Base-by-base conservation (phyloP, 2,329 filamentous ascomycete species). In the Ophiostoma ips region DNA sequence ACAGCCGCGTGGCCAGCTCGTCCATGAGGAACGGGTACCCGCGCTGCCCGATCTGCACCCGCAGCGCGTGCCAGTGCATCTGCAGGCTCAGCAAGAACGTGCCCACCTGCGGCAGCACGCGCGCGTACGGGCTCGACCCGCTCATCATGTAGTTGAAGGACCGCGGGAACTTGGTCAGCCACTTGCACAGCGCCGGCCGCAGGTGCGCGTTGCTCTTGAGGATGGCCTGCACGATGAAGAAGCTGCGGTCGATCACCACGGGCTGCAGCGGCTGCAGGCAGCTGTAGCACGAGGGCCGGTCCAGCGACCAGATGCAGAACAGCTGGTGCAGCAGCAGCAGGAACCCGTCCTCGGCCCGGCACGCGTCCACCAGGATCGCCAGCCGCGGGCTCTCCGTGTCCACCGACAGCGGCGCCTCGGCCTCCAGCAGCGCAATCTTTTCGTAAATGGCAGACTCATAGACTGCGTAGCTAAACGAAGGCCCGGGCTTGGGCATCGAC, bases 191-290 rank as follows among this genome's bases (percentile, higher is more conserved):
- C 5, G 33, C 4, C 3, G 46, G 46, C 4, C 58, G 52, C 5
- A 72, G 51, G 6, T 55, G 55, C 10, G 60, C 56, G 52, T 71
- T 71, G 47, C 57, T 60, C 55, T 63, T 65, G 10, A 72, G 61
- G 49, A 70, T 48, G 3, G 53, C 53, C 46, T 62, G 62, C 50
- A 71, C 51, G 2, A 63, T 58, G 3, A 31, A 35, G 31, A 72
- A 67, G 4, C 60, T 65, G 5, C 5, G 5, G 8, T 43, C 40
- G 15, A 43, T 16, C 13, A 16, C 6, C 15, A 43, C 5, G 3
- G 15, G 7, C 13, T 30, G 13, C 9, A 43, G 15, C 21, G 13
- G n/a, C 5, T 9, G 31, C 31, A 34, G 31, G 3, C 5, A 6
- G 10, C 9, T 11, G 16, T 43, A 43, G 40, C 40, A 43, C 5